These are phyloP conservation scores for Venturiaceae sp. DNA, from an alignment of 2,329 filamentous ascomycete genomes.

Conservation along the genomic window DNA sequence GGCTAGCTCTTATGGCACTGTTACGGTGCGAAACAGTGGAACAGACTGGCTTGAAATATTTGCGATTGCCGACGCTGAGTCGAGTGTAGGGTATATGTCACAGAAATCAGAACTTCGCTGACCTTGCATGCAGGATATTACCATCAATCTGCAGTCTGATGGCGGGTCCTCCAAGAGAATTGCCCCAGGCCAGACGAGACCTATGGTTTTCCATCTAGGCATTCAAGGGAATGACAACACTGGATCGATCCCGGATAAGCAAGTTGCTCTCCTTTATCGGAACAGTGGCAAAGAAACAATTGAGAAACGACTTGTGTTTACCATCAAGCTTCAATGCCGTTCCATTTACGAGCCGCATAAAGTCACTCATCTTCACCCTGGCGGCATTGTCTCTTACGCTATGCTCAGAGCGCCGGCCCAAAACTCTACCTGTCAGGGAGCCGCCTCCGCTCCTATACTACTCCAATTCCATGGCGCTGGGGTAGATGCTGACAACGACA, in stretches of 20 bases:
- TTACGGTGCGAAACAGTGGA: conserved; percentile 38
- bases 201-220: conserved; percentile 3
- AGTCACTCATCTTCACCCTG: conserved; percentile 44
- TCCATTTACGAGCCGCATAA: conserved; percentile 33
- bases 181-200: conserved; percentile 9
- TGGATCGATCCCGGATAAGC: background rate
- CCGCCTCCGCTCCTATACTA: conserved; percentile 34
- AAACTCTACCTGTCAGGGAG: conserved; percentile 20
- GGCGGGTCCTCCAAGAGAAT: background rate
- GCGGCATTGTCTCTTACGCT: conserved; percentile 46
- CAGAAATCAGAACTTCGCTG: background rate
- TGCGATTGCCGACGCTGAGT: conserved; percentile 18
- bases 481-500: conserved; percentile 40
- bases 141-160: background rate
- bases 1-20: conserved; percentile 36
- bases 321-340: background rate
- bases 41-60: conserved; percentile 23
- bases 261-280: background rate
- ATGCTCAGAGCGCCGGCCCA: conserved; percentile 44
- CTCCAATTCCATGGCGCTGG: conserved; percentile 47
- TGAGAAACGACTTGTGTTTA: background rate
- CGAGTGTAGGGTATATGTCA: conserved; percentile 17
- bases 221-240: background rate
- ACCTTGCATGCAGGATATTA: conserved; percentile 3
- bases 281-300: background rate